Base-by-base conservation (phyloP, 2,329 filamentous ascomycete genomes). In the Aspergillus fischeri region DNA sequence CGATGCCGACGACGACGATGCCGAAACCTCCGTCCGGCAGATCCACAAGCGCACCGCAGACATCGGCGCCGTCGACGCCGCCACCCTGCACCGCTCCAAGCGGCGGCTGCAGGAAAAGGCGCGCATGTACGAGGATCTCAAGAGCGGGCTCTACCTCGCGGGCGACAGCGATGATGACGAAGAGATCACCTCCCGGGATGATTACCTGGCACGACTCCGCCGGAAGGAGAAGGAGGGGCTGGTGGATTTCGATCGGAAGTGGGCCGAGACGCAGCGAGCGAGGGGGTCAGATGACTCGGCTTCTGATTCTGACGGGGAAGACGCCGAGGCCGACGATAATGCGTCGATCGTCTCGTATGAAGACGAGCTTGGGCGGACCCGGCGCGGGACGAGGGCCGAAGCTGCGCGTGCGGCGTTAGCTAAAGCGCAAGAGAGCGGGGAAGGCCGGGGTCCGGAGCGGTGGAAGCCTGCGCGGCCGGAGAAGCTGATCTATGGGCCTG, bases 241-340 rank as follows among this genome's bases (percentile, higher is more conserved):
- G 27, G 88, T 99, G 2, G 93, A 99, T 76, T 99, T 99, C 73
- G 94, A 97, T 75, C 83, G 88, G 59, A 99, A 97, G 77, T 97
- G 94, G 92, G 91, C 89, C 0, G 90, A 96, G 69, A 77, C 79
- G 25, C 79, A 86, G 54, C 74, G 72, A 3, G 67, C 69, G 1
- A 75, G 74, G 24, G 73, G 75, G 4, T 67, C 65, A 14, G 72
- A 69, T 1, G 70, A 70, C 3, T 24, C 24, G 24, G 24, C 1
- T 28, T 3, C 10, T 1, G n/a, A 47, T 14, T 42, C 52, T 7
- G 56, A 58, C 0, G 71, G 70, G 1, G 72, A 74, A 1, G 74
- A 75, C 1, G 76, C 76, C 2, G 74, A 74, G 0, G 74, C 75
- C 3, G 75, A 78, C 17, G 77, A 78, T 47, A 75, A 79, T 48